Evolutionary conservation across 2,329 filamentous ascomycete species (phyloP), one percentile per base, ranked within the genome.

Genomic region (Cladophialophora chaetospira): DNA sequence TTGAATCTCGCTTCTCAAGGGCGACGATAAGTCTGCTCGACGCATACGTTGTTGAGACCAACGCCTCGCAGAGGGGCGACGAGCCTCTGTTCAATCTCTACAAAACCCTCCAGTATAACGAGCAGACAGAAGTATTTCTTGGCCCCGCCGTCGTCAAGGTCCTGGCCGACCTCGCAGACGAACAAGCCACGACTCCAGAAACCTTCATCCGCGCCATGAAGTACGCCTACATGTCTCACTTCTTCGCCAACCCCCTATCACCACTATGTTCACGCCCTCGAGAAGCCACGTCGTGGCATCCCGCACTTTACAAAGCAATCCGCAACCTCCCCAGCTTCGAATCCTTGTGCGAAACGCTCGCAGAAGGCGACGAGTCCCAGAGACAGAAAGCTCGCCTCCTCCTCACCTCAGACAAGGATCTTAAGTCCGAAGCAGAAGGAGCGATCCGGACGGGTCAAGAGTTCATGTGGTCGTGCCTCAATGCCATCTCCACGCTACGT

Each of bases 201-300:
- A 76, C 77, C 11, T 81, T 86, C 60, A 73, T 75, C 49, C 77
- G 79, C 55, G 75, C 77, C 43, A 67, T 84, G 11, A 79, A 84
- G 74, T 86, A 86, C 68, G 77, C 80, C 1, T 83, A 82, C 65
- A 85, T 87, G 83, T 81, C 81, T 6, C 81, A 84, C 62, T 85
- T 83, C 67, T 86, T 84, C 61, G 82, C 83, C 23, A 86, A 84
- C 64, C 77, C 80, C 5, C 68, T 84, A 2, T 79, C 79, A 29
- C 67, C 81, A 3, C 74, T 86, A 43, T 68, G 84, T n/a, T 23
- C 19, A 19, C 11, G 23, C 9, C 11, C 26, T 10, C 19, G 28
- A 5, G 28, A 13, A 58, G 4, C 64, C 76, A 3, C 60, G 66
- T 51, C 67, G 36, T 25, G 42, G 25, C 11, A 45, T 19, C 33